Evolutionary conservation across 75 land plant genomes (phyloP).

Genomic region (Pinus taeda): DNA sequence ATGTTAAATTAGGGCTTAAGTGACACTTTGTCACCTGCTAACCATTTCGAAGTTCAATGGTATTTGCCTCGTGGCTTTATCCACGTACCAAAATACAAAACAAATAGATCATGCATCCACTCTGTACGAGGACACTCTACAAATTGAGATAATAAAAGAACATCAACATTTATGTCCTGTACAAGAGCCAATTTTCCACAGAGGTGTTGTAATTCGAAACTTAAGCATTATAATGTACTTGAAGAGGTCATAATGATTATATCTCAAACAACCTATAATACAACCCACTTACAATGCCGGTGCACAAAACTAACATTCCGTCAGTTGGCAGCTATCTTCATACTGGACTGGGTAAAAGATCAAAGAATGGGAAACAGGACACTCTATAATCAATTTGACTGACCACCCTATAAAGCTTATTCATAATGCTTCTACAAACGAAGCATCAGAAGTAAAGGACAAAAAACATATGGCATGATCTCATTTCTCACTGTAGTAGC

Average conservation of each 20-base stretch:
- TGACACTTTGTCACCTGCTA: constrained; percentile 3
- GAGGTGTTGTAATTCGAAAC: background rate
- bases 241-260: background rate
- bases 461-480: background rate
- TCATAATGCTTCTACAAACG: background rate
- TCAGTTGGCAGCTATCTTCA: background rate
- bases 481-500: background rate
- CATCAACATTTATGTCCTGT: background rate
- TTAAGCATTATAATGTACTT: background rate
- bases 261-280: background rate
- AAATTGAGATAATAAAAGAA: background rate
- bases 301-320: background rate
- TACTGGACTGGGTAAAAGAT: background rate
- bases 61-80: background rate
- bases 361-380: background rate
- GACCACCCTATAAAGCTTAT: background rate
- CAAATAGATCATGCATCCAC: background rate
- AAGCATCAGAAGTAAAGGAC: background rate
- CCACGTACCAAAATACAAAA: background rate
- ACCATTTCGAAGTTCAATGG: background rate
- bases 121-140: background rate
- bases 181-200: background rate
- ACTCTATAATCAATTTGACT: background rate
- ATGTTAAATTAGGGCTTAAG: background rate
- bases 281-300: background rate